phyloP scores from a whole-genome alignment of 495 filamentous ascomycete genomes.

The Clavariopsis aquatica region DNA sequence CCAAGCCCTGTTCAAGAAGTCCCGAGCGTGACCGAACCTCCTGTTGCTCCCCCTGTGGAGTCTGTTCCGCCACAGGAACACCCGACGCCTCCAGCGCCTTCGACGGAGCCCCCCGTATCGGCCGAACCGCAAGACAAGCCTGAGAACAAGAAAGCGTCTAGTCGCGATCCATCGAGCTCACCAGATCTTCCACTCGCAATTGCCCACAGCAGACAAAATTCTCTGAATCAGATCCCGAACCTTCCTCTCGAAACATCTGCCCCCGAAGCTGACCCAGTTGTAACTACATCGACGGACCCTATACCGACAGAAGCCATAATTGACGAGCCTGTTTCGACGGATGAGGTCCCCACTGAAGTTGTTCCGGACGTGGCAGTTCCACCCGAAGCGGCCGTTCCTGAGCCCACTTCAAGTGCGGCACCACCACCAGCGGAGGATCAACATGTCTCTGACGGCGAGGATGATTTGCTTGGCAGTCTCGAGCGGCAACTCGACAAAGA shows the following conservation, averaged over 20 bases:
- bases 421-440: slow-evolving; percentile 24
- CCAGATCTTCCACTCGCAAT: slow-evolving; percentile 41
- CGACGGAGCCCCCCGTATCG: slow-evolving; percentile 1
- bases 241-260: slow-evolving; percentile 6
- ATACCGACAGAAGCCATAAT: background rate
- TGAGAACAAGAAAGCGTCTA: background rate
- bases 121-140: background rate
- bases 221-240: slow-evolving; percentile 34
- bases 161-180: slow-evolving; percentile 32
- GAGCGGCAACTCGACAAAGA: slow-evolving; percentile 45
- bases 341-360: background rate
- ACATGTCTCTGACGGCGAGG: slow-evolving; percentile 43
- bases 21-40: too few relatives aligned
- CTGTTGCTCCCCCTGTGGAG: too few relatives aligned
- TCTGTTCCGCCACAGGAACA: too few relatives aligned
- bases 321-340: background rate
- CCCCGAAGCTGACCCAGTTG: background rate
- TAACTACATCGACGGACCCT: background rate
- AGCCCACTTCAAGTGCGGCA: background rate
- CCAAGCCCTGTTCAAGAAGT: background rate
- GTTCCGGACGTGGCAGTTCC: background rate
- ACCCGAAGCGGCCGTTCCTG: background rate
- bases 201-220: slow-evolving; percentile 42
- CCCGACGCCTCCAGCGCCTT: background rate
- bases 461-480: slow-evolving; percentile 48